phyloP scores from a whole-genome alignment of 805 yeast genomes.

The Candida sphagnicola region DNA sequence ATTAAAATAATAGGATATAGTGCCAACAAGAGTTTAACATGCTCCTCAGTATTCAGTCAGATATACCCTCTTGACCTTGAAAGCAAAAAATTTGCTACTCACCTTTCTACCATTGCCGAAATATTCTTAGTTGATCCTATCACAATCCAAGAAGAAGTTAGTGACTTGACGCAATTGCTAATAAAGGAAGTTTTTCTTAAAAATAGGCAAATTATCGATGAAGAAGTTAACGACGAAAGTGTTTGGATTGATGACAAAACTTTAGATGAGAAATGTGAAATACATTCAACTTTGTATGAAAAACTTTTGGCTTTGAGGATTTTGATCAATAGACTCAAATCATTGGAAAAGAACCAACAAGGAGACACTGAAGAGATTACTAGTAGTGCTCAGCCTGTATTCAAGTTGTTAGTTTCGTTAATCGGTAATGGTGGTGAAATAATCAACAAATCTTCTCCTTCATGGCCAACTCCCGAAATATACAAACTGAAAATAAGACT shows the following conservation, averaged over 20 bases:
- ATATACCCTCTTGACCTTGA: slow-evolving; percentile 50
- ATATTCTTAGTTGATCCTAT: slow-evolving; percentile 47
- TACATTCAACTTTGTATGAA: slow-evolving; percentile 34
- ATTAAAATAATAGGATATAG: slow-evolving; percentile 53
- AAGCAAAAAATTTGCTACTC: slow-evolving; percentile 44
- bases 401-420: slow-evolving; percentile 62
- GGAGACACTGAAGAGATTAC: slow-evolving; percentile 32
- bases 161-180: slow-evolving; percentile 55
- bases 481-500: slow-evolving; percentile 62
- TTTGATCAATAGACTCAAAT: slow-evolving; percentile 55
- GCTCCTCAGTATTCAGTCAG: slow-evolving; percentile 33
- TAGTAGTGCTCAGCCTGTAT: slow-evolving; percentile 52
- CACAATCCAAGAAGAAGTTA: slow-evolving; percentile 48
- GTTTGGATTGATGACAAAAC: slow-evolving; percentile 48
- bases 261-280: slow-evolving; percentile 24
- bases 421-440: slow-evolving; percentile 80
- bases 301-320: slow-evolving; percentile 53
- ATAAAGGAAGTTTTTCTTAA: slow-evolving; percentile 59
- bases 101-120: slow-evolving; percentile 58
- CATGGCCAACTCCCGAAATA: slow-evolving; percentile 58
- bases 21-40: slow-evolving; percentile 36
- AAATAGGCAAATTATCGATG: slow-evolving; percentile 38
- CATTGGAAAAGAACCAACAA: slow-evolving; percentile 17
- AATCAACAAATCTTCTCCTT: slow-evolving; percentile 39
- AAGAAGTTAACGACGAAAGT: slow-evolving; percentile 18